Percentiles rank a stretch among this genome's conserved stretches.
These are phyloP conservation scores for Penicillium corylophilum DNA, from an alignment of 2,329 filamentous ascomycete species.

Conservation along the genomic window DNA sequence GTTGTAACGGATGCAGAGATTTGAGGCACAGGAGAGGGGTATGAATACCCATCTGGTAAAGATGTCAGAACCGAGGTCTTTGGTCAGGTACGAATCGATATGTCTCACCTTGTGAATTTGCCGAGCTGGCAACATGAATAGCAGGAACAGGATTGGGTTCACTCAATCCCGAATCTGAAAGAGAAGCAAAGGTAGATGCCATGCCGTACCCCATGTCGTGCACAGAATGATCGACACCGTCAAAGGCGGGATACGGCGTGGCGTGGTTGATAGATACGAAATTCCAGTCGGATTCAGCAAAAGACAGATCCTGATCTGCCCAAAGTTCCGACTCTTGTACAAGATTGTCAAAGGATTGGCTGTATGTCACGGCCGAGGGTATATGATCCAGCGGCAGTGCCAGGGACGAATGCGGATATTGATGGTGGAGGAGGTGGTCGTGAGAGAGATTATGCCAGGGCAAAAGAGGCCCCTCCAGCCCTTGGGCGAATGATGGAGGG, in stretches of 20 bases:
- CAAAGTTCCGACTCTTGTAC: slow-evolving; percentile 21
- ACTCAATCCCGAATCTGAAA: slow-evolving; percentile 22
- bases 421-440: slow-evolving; percentile 7
- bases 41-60: slow-evolving; percentile 16
- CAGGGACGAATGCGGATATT: slow-evolving; percentile 12
- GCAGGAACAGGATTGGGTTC: slow-evolving; percentile 10
- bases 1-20: slow-evolving; percentile 13
- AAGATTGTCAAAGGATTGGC: slow-evolving; percentile 19
- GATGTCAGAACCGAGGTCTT: slow-evolving; percentile 4
- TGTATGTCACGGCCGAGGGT: slow-evolving; percentile 15
- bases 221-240: slow-evolving; percentile 12
- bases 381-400: slow-evolving; percentile 14
- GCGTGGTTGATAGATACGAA: slow-evolving; percentile 10
- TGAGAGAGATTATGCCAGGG: slow-evolving; percentile 17
- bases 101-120: slow-evolving; percentile 20
- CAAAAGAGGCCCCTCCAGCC: slow-evolving; percentile 11
- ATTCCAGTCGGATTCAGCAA: slow-evolving; percentile 24
- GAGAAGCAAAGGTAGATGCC: slow-evolving; percentile 17
- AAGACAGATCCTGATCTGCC: slow-evolving; percentile 20
- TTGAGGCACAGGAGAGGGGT: slow-evolving; percentile 22
- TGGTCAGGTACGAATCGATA: background rate
- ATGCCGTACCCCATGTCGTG: slow-evolving; percentile 14
- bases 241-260: slow-evolving; percentile 10
- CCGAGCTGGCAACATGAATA: slow-evolving; percentile 14
- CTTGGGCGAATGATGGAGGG: slow-evolving; percentile 17